Conservation (phyloP, 164 flowering plant genomes). For the Protea cynaroides region DNA sequence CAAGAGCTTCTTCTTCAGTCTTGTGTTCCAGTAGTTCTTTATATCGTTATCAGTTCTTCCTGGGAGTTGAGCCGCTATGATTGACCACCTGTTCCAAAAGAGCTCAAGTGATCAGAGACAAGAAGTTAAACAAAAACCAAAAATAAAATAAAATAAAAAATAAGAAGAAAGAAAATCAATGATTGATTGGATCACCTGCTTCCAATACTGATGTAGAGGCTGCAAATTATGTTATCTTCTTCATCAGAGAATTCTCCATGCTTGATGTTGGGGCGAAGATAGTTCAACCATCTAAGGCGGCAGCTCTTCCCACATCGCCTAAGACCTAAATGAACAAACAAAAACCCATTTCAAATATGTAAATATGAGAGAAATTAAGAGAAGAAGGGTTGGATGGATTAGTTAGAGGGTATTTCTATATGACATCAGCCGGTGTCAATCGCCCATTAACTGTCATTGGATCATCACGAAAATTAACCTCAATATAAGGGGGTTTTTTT, state of each 20-base stretch:
- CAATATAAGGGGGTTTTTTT: too few species aligned
- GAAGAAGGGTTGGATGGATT: not conserved
- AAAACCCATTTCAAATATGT: not conserved
- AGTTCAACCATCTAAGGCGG: conserved; percentile 81
- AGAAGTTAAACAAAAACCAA: not conserved
- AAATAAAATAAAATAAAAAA: too few species aligned
- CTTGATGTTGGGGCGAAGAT: conserved; percentile 78
- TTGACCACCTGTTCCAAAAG: conserved; percentile 79
- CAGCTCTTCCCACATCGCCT: conserved; percentile 93
- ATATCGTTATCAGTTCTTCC: conserved; percentile 86
- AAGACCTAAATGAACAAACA: conserved; percentile 38
- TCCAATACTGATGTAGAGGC: conserved; percentile 69
- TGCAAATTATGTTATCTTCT: conserved; percentile 84
- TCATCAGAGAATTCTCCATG: conserved; percentile 89
- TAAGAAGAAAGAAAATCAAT: too few species aligned
- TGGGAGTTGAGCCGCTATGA: conserved; percentile 78
- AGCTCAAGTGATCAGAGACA: not conserved
- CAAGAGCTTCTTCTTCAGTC: conserved; percentile 72
- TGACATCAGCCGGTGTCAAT: too few species aligned
- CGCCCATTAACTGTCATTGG: too few species aligned
- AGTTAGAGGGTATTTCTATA: too few species aligned
- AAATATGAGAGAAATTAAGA: not conserved
- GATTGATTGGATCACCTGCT: conserved; percentile 47
- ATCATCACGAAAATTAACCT: too few species aligned
- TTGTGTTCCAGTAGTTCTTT: conserved; percentile 91